Evolutionary conservation across 129 eudicot genomes (phyloP), one percentile per base, ranked within the genome.

Genomic region (Dittrichia graveolens): DNA sequence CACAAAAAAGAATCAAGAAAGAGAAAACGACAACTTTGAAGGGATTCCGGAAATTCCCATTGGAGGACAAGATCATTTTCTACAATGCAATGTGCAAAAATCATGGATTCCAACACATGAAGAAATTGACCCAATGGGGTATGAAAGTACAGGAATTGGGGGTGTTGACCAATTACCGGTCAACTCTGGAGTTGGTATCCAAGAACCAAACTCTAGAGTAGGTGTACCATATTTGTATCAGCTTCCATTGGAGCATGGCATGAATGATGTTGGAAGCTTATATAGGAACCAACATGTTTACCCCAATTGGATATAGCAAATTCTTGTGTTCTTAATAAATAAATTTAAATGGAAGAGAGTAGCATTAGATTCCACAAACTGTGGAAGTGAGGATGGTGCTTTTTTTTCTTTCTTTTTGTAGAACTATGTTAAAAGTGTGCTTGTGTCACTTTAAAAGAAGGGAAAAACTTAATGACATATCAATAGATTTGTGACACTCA

Each of bases 311-410:
- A 70, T 48, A 78, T 71, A 62, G 31, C 3, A 44, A 53, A 34
- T 53, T 63, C 37, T 42, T 13, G 24, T 62, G 44, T 54, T 71
- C 61, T 18, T 69, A n/a, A 45, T 53, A 50, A 46, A 54, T 38
- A 61, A 57, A 37, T 47, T 10, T 60, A 39, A 12, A 34, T 40
- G 48, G 8, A 12, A 45, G 60, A 47, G 41, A 18, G 66, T 37
- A 14, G 39, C 50, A 48, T 11, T 47, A 61, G 48, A 61, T 48
- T 73, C 53, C 78, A 61, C 62, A 73, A 73, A 49, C 77, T 73
- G 37, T 37, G 34, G 61, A 41, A 38, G 16, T 9, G 78, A 73
- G 71, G 71, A 73, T 37, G 37, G 78, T 73, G 70, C 2, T 24
- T 73, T 41, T 59, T 31, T 45, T 18, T 15, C 41, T n/a, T n/a